Evolutionary conservation across 2,329 filamentous ascomycete genomes (phyloP).

Genomic region (Cladophialophora yegresii): DNA sequence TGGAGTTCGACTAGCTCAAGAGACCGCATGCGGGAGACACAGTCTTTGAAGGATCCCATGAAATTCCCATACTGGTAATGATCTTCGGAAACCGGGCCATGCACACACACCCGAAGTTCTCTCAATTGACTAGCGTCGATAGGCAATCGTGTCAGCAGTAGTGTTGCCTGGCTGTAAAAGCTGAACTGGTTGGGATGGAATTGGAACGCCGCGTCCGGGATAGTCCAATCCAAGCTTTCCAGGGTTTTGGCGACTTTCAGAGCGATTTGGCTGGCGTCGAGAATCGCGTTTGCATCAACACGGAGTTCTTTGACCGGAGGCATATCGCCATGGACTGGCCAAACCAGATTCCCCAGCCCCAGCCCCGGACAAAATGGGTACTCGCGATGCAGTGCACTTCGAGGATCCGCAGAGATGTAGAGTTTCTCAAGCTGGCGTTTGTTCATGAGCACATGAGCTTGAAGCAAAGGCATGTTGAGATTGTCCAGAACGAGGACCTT

Average conservation of each 20-base stretch:
- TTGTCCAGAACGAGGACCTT: conserved; percentile 30
- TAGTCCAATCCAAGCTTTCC: conserved; percentile 20
- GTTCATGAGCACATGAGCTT: conserved; percentile 25
- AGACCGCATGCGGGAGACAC: conserved; percentile 16
- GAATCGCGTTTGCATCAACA: conserved; percentile 25
- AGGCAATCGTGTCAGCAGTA: not conserved
- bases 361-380: not conserved
- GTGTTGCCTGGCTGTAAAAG: conserved; percentile 2
- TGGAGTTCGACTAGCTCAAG: conserved; percentile 33
- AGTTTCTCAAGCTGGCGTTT: conserved; percentile 30
- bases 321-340: not conserved
- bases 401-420: conserved; percentile 25
- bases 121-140: conserved; percentile 10
- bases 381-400: conserved; percentile 22
- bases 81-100: conserved; percentile 18
- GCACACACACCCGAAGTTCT: conserved; percentile 26
- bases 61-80: conserved; percentile 15
- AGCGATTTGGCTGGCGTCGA: conserved; percentile 12
- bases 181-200: not conserved
- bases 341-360: conserved; percentile 6
- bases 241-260: conserved; percentile 11
- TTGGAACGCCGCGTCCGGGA: conserved; percentile 15
- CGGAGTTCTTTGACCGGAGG: conserved; percentile 26
- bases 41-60: conserved; percentile 19
- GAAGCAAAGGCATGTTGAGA: conserved; percentile 28